These are phyloP conservation scores for Ganoderma boninense DNA, from an alignment of 1,284 basidiomycete genomes.

Conservation along the genomic window DNA sequence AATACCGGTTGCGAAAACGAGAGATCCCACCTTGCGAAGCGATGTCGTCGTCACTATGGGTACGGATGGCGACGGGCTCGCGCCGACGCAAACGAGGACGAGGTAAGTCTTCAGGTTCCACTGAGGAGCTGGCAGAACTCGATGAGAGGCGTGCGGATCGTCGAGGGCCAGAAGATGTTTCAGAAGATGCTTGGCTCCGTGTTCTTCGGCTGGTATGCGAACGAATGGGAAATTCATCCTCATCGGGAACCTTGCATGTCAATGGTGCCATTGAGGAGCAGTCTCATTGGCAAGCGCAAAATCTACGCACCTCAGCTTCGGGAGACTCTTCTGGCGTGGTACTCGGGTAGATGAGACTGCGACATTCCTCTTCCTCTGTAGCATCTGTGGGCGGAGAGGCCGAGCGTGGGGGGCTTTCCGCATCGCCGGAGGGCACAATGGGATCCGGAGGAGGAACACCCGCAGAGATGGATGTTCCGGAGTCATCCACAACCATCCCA, in stretches of 20 bases:
- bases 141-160: constrained; percentile 29
- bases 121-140: constrained; percentile 31
- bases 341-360: constrained; percentile 25
- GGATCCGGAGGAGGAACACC: too few species aligned
- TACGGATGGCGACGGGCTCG: constrained; percentile 19
- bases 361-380: constrained; percentile 22
- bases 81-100: constrained; percentile 18
- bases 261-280: background rate
- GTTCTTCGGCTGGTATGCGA: constrained; percentile 9
- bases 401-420: constrained; percentile 14
- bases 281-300: constrained; percentile 2
- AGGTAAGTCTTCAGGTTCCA: constrained; percentile 23
- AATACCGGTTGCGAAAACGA: background rate
- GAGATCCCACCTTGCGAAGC: constrained; percentile 21
- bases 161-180: constrained; percentile 20
- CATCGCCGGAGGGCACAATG: background rate
- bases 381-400: constrained; percentile 17
- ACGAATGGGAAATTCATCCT: constrained; percentile 6
- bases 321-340: constrained; percentile 16
- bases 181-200: constrained; percentile 17
- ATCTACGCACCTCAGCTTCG: constrained; percentile 26
- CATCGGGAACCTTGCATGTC: constrained; percentile 2
- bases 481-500: background rate
- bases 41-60: constrained; percentile 24
- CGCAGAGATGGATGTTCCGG: background rate